Evolutionary conservation across 257 asterid species (phyloP).

Genomic region (Solanum stenotomum): DNA sequence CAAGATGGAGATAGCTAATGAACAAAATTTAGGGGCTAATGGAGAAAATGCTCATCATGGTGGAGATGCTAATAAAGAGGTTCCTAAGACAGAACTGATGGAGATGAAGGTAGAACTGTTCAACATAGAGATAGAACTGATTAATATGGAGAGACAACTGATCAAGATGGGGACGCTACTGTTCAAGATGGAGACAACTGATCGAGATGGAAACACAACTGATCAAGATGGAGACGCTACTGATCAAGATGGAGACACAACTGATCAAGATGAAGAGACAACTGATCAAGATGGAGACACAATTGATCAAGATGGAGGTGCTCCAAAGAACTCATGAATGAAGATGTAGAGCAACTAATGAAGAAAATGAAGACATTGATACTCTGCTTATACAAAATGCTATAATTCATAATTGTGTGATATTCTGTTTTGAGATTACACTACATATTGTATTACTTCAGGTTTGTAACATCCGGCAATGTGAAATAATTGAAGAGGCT

Average conservation of each 20-base stretch:
- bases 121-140: not conserved
- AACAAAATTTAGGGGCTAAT: not conserved
- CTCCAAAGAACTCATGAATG: not conserved
- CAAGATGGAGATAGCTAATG: not conserved
- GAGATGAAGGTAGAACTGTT: not conserved
- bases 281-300: too few species aligned
- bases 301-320: not conserved
- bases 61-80: not conserved
- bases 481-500: too few species aligned
- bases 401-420: too few species aligned
- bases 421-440: too few species aligned
- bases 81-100: not conserved
- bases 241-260: not conserved
- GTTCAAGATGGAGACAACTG: not conserved
- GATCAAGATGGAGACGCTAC: not conserved
- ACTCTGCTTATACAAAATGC: too few species aligned
- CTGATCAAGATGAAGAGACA: too few species aligned
- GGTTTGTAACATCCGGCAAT: too few species aligned
- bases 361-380: not conserved
- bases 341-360: not conserved
- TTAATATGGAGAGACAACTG: not conserved
- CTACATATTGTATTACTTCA: too few species aligned
- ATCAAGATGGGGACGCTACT: not conserved
- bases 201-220: not conserved
- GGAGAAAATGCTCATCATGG: not conserved